phyloP scores from a whole-genome alignment of 2,329 filamentous ascomycete genomes.

The Erysiphe neolycopersici region DNA sequence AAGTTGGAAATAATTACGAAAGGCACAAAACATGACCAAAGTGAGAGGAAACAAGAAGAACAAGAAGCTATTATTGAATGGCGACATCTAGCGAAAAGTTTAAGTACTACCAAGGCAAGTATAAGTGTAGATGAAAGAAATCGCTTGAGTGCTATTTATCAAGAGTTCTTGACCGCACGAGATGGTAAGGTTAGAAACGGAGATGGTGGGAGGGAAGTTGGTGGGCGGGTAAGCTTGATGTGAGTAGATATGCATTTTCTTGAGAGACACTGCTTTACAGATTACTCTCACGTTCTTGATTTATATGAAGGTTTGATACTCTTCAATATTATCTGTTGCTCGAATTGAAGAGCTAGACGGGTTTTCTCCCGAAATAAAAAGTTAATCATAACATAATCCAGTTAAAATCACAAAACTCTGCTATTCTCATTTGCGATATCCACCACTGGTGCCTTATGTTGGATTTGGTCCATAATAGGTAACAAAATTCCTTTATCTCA shows the following conservation, averaged over 20 bases:
- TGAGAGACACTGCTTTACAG: no score
- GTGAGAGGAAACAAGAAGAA: slow-evolving; percentile 16
- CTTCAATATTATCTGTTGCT: no score
- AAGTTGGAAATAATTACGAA: slow-evolving; percentile 6
- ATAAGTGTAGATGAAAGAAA: slow-evolving; percentile 55
- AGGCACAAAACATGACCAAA: slow-evolving; percentile 6
- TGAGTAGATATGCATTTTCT: neutral
- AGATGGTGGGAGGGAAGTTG: slow-evolving; percentile 75
- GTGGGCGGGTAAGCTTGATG: slow-evolving; percentile 84
- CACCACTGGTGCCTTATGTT: no score
- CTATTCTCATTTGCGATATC: no score
- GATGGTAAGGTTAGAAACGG: slow-evolving; percentile 92
- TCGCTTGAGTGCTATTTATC: slow-evolving; percentile 57
- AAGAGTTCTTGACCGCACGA: slow-evolving; percentile 73
- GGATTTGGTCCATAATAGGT: no score
- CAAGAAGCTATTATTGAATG: slow-evolving; percentile 61
- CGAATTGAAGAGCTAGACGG: no score
- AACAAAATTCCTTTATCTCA: no score
- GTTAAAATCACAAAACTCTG: no score
- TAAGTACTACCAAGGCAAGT: slow-evolving; percentile 53
- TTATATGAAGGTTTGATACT: no score
- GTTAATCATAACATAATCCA: neutral
- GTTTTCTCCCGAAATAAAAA: no score
- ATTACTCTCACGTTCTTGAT: no score
- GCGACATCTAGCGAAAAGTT: slow-evolving; percentile 54